Conservation (phyloP, 495 filamentous ascomycete genomes). For the Corynascus novoguineensis region DNA sequence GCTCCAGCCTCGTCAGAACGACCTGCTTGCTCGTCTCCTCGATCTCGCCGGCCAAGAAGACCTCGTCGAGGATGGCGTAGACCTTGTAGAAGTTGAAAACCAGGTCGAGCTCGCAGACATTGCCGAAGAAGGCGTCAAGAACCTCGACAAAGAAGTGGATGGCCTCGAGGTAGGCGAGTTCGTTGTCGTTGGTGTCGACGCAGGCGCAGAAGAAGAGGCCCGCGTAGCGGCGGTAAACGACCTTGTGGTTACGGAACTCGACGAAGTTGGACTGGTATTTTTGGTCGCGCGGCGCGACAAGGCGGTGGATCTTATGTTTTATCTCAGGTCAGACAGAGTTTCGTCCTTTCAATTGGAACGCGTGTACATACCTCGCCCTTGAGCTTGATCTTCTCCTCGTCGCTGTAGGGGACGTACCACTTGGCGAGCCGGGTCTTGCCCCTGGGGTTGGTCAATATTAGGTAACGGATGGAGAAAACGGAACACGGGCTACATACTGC, state of each 20-base stretch:
- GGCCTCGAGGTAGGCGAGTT: slow-evolving; percentile 92
- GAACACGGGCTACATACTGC: slow-evolving; percentile 53
- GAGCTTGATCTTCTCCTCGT: slow-evolving; percentile 93
- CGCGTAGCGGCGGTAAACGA: slow-evolving; percentile 94
- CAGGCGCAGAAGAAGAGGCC: slow-evolving; percentile 98
- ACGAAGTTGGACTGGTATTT: slow-evolving; percentile 99
- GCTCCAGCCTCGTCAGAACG: slow-evolving; percentile 86
- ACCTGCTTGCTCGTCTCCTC: slow-evolving; percentile 99
- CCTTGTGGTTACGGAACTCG: slow-evolving; percentile 86
- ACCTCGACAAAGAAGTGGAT: slow-evolving; percentile 99
- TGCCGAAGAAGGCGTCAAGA: slow-evolving; percentile 95
- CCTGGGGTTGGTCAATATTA: slow-evolving; percentile 42
- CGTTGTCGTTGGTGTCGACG: slow-evolving; percentile 98
- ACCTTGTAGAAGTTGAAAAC: slow-evolving; percentile 99
- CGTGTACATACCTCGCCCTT: slow-evolving; percentile 70
- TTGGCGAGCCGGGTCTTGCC: slow-evolving; percentile 98
- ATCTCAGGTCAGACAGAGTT: too few species aligned
- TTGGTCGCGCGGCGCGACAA: slow-evolving; percentile 94
- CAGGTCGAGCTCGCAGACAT: slow-evolving; percentile 98
- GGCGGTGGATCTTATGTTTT: slow-evolving; percentile 73
- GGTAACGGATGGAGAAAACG: not conserved
- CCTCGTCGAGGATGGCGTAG: slow-evolving; percentile 97
- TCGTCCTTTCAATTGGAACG: too few species aligned
- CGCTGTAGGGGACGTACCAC: slow-evolving; percentile 97
- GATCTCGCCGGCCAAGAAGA: slow-evolving; percentile 91